These are phyloP conservation scores for Hymenoscyphus fructigenus DNA, from an alignment of 2,329 filamentous ascomycete genomes.

Conservation along the genomic window DNA sequence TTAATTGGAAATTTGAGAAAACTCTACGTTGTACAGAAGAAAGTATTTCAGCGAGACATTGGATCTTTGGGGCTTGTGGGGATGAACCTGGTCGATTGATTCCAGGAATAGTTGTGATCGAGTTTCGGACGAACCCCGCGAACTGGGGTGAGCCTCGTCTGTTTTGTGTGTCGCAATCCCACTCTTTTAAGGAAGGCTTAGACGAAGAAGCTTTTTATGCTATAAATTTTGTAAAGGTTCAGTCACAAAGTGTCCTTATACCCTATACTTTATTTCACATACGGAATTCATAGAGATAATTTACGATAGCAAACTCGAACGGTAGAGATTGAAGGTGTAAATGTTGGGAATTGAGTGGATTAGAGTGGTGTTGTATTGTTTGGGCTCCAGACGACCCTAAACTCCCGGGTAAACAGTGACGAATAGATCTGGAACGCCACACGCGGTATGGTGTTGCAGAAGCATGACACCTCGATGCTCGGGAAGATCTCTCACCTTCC, in stretches of 20 bases:
- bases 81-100: background rate
- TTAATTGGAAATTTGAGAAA: too few species aligned
- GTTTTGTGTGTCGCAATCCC: too few species aligned
- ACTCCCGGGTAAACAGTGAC: too few species aligned
- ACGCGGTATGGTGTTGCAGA: conserved; percentile 3
- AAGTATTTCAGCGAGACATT: background rate
- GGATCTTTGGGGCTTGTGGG: background rate
- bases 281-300: too few species aligned
- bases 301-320: too few species aligned
- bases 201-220: background rate
- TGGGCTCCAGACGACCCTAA: too few species aligned
- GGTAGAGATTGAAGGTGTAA: background rate
- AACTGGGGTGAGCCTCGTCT: background rate
- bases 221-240: too few species aligned
- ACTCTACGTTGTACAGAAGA: too few species aligned
- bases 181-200: background rate
- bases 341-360: background rate
- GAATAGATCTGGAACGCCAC: conserved; percentile 8
- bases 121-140: background rate
- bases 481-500: background rate
- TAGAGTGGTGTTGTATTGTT: background rate
- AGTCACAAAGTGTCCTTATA: too few species aligned
- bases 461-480: background rate
- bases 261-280: too few species aligned
- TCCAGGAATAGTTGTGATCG: background rate